Base-by-base conservation (phyloP, 1,284 basidiomycete species). In the Cryptococcus sp. region DNA sequence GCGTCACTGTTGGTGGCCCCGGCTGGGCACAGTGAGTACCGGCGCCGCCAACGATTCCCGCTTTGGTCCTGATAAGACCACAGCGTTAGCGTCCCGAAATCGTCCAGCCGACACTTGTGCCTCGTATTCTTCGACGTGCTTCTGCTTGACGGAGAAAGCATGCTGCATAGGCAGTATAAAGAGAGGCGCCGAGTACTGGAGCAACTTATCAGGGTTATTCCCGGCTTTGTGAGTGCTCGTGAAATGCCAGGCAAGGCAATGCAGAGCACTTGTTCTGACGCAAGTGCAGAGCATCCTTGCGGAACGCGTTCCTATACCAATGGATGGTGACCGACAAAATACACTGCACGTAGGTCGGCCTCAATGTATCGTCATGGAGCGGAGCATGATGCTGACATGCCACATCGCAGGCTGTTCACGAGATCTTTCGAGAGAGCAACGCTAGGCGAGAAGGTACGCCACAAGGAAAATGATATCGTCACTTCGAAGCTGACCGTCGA, bases 101-200 rank as follows among this genome's bases (percentile, higher is more conserved):
- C 28, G 4, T 4, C 28, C 28, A 33, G 57, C 11, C 79, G 85
- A 4, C 87, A 86, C 58, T 82, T 92, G 4, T 87, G 84, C 15
- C 79, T 93, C 5, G 85, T 89, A 3, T 93, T 91, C 79, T 94
- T 93, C 66, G 91, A 93, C 64, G 68, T 92, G 12, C 79, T 95
- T 3, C 72, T 82, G 18, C 73, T 90, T 0, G 83, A 91, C 62
- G 82, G 78, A 13, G 60, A 75, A 28, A 85, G 81, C 5, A 77
- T 89, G 11, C 67, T 91, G 7, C 74, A 79, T 1, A 69, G 70
- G 2, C 71, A 84, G 0, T 92, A 92, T 65, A 71, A 72, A 0
- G 60, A 78, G 11, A 84, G 91, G 5, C 82, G 89, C 21, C 66
- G 70, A 9, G 67, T 82, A 1, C 81, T 94, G 4, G 86, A 91